A percentile compares a stretch with the other conserved stretches of the same genome.
phyloP scores from a whole-genome alignment of 129 eudicot genomes.

The Gnaphalium uliginosum region DNA sequence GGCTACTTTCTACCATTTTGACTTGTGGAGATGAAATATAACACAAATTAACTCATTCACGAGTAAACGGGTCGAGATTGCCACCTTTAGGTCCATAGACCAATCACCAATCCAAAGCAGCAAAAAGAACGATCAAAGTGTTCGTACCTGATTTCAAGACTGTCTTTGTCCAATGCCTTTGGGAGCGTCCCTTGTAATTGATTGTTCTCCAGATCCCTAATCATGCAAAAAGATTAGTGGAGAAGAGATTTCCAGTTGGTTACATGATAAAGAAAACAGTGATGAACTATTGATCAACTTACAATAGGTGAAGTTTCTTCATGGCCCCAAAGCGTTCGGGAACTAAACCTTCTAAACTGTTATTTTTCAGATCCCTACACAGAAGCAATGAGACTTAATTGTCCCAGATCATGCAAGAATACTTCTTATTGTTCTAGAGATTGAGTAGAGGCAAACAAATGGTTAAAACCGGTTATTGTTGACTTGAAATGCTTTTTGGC shows the following conservation, averaged over 20 bases:
- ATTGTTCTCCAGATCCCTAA: conserved; percentile 86
- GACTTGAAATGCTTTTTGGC: neutral
- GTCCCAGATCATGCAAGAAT: conserved; percentile 16
- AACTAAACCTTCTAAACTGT: conserved; percentile 76
- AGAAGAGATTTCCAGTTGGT: neutral
- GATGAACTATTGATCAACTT: conserved; percentile 34
- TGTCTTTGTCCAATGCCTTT: conserved; percentile 54
- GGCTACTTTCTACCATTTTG: neutral
- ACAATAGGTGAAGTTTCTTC: conserved; percentile 77
- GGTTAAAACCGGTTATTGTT: neutral
- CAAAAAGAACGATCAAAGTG: neutral
- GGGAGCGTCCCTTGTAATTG: conserved; percentile 81
- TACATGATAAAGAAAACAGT: neutral
- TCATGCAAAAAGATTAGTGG: conserved; percentile 4
- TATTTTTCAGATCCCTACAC: conserved; percentile 78
- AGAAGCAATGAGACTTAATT: neutral
- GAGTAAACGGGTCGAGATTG: neutral
- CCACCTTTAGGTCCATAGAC: neutral
- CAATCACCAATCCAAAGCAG: neutral
- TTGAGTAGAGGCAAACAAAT: neutral
- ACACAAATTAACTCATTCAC: conserved; percentile 7
- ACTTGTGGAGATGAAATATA: conserved; percentile 1
- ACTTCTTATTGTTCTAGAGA: neutral
- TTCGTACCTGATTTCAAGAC: conserved; percentile 65
- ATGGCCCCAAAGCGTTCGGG: conserved; percentile 75